Conservation (phyloP, 306 rosid species). For the Pyrus pyrifolia region DNA sequence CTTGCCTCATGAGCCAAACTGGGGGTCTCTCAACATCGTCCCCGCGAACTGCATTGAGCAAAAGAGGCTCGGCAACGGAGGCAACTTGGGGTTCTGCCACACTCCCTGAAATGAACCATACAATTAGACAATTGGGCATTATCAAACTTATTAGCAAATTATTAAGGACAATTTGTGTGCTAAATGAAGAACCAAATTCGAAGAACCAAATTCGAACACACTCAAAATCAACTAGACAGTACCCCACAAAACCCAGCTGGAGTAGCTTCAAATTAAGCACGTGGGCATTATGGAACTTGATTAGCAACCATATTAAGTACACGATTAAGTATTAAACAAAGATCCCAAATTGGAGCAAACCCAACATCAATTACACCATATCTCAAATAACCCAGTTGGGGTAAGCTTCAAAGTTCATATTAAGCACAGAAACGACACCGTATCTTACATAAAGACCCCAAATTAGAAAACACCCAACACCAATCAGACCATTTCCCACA, state of each 20-base stretch:
- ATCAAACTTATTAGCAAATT: not conserved
- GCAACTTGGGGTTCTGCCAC: conserved; percentile 54
- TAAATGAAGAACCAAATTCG: not conserved
- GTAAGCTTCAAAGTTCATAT: not conserved
- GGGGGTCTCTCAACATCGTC: conserved; percentile 87
- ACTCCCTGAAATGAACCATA: conserved; percentile 33
- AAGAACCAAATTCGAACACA: not conserved
- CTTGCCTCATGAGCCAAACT: conserved; percentile 99
- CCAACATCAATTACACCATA: not conserved
- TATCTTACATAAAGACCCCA: not conserved
- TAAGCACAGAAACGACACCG: not conserved
- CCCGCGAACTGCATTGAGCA: conserved; percentile 85
- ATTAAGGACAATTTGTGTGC: not conserved
- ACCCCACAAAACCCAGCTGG: not conserved
- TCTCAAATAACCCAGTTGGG: not conserved
- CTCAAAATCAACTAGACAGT: not conserved
- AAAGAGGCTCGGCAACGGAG: conserved; percentile 56
- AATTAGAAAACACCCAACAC: not conserved
- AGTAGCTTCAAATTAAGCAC: not conserved
- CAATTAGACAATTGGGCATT: not conserved
- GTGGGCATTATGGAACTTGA: not conserved
- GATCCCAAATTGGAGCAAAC: not conserved
- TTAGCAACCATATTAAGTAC: not conserved
- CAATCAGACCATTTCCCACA: not conserved
- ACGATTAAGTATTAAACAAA: not conserved